Base-by-base conservation (phyloP, 2,329 filamentous ascomycete species). In the Xylariaceae sp. region DNA sequence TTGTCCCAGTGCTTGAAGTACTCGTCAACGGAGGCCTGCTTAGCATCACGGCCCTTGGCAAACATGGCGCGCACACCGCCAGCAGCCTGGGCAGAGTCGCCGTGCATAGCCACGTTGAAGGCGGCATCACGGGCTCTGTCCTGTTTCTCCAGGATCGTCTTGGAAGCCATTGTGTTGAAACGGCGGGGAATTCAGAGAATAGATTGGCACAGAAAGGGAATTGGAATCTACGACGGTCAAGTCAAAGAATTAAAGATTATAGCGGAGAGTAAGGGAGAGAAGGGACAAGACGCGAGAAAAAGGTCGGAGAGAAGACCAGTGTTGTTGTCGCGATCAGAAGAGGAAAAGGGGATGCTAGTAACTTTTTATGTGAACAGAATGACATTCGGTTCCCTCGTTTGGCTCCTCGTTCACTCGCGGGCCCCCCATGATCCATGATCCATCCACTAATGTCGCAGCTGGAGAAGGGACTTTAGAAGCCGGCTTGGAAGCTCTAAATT, bases 1-100 rank as follows among this genome's bases (percentile, higher is more conserved):
- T 93, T 88, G 75, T 96, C 91, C 89, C 90, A 96, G 74, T 96
- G 92, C 82, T 95, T 95, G 80, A 96, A 96, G 78, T 96, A 96
- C 74, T 95, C 90, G 72, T 94, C 89, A 34, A 92, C 84, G 51
- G 91, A 91, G 55, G 88, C 87, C 73, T 91, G 85, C 72, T 95
- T 89, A 6, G 91, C 90, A 35, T 79, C 71, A 35, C 70, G 66
- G 74, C 94, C 88, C 80, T 99, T 99, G 73, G 82, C 81, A 71
- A 96, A 80, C 86, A 97, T 92, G 70, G 93, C 90, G 68, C 84
- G 79, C 69, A 97, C 83, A 67, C 90, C 90, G 71, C 88, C 89
- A 58, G 81, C 77, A 50, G 85, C 84, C 72, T 86, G 76, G 53
- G 90, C 80, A 56, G 90, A 91, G 63, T 74, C 75, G 71, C 83